Conservation (phyloP, 345 rosid genomes). For the Populus ilicifolia region DNA sequence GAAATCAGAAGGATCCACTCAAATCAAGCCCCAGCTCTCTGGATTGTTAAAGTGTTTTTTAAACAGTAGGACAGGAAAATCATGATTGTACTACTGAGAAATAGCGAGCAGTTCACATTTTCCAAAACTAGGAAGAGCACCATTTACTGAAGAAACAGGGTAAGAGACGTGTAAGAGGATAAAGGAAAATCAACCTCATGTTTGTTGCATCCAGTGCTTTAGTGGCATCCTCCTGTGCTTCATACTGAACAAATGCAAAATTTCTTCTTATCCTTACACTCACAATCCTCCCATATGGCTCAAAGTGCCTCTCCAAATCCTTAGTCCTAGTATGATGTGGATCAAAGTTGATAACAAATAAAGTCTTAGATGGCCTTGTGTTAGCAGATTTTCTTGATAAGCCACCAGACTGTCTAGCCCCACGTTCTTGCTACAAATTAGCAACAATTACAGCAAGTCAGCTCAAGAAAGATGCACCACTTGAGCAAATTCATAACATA, state of each 20-base stretch:
- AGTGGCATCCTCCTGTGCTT: constrained; percentile 80
- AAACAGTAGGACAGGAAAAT: not conserved
- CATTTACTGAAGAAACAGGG: constrained; percentile 4
- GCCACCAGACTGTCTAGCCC: constrained; percentile 47
- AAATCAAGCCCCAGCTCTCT: not conserved
- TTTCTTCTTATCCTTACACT: constrained; percentile 93
- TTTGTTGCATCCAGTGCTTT: constrained; percentile 82
- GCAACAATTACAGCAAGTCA: not conserved
- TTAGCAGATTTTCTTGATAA: constrained; percentile 63
- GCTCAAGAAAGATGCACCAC: not conserved
- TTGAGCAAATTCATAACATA: not conserved
- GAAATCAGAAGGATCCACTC: not conserved
- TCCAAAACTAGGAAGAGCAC: not conserved
- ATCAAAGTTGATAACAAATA: constrained; percentile 93
- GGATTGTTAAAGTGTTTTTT: not conserved
- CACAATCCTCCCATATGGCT: constrained; percentile 80
- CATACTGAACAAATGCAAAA: constrained; percentile 93
- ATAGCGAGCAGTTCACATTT: not conserved
- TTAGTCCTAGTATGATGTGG: constrained; percentile 72
- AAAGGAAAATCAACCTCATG: constrained; percentile 44
- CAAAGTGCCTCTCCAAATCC: constrained; percentile 92
- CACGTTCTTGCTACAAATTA: constrained; percentile 72
- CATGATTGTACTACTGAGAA: not conserved
- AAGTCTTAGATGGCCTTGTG: constrained; percentile 78
- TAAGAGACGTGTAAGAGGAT: not conserved